A percentile compares a stretch with the other conserved stretches of the same genome.
phyloP scores from a whole-genome alignment of 208 protist genomes.

The Leishmania tropica region DNA sequence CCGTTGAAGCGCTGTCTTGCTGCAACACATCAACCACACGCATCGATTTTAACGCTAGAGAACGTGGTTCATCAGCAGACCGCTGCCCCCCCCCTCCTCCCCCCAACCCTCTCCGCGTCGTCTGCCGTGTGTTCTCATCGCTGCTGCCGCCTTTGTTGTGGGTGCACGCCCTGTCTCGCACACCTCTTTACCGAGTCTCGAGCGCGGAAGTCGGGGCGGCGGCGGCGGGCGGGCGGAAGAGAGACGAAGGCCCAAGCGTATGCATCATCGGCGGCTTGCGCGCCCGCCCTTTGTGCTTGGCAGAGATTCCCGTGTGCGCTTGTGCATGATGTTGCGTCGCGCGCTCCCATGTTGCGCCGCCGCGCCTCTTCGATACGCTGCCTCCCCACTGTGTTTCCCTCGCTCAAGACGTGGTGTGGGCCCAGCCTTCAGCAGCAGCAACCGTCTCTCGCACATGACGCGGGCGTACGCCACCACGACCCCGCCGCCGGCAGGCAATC shows the following conservation, averaged over 20 bases:
- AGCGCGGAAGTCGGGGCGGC: too few species aligned
- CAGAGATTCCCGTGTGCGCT: neutral
- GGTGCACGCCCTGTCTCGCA: too few species aligned
- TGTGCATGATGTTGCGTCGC: neutral
- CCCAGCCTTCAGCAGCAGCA: neutral
- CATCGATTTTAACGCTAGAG: neutral
- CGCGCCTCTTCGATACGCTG: neutral
- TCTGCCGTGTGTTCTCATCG: neutral
- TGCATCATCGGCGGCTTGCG: neutral
- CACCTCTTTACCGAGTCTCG: too few species aligned
- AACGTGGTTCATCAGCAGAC: neutral
- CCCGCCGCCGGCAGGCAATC: neutral
- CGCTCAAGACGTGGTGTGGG: neutral
- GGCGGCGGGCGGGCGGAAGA: neutral
- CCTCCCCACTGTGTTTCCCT: neutral
- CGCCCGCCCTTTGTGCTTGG: neutral
- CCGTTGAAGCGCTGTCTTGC: neutral
- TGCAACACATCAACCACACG: neutral
- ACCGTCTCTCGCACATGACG: neutral
- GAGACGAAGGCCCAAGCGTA: neutral
- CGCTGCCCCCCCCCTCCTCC: neutral
- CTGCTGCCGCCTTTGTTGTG: too few species aligned
- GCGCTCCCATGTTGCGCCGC: neutral
- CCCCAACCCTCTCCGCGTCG: neutral
- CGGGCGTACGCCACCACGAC: constrained; percentile 5